Conservation (phyloP, 345 rosid species). For the Murraya paniculata region DNA sequence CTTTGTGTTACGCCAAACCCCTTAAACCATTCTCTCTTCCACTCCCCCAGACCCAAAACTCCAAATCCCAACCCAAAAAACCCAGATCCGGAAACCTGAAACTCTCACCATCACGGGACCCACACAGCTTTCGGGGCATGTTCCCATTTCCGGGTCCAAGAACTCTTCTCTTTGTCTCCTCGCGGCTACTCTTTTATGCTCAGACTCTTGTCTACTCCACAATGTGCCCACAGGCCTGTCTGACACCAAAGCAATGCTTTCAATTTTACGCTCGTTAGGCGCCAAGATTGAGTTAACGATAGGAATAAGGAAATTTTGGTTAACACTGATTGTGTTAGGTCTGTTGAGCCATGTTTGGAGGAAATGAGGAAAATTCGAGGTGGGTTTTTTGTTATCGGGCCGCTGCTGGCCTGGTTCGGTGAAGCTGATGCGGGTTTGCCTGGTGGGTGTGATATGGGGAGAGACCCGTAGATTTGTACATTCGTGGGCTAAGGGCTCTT, state of each 20-base stretch:
- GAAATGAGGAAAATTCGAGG: constrained; percentile 29
- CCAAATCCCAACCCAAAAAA: neutral
- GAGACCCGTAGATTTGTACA: constrained; percentile 33
- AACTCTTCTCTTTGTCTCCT: constrained; percentile 32
- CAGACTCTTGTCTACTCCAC: constrained; percentile 19
- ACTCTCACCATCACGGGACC: constrained; percentile 29
- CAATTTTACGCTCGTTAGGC: constrained; percentile 27
- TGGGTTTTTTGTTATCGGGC: constrained; percentile 34
- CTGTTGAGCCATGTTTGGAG: constrained; percentile 20
- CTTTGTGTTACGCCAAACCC: neutral
- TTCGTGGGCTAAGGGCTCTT: constrained; percentile 33
- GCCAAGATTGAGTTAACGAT: constrained; percentile 16
- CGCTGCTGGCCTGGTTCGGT: constrained; percentile 31
- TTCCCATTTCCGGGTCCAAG: constrained; percentile 34
- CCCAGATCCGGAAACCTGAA: neutral
- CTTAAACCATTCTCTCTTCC: neutral
- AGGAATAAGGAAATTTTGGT: constrained; percentile 7
- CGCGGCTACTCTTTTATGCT: constrained; percentile 32
- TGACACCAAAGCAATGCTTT: constrained; percentile 16
- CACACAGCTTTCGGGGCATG: constrained; percentile 30
- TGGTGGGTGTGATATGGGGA: constrained; percentile 38
- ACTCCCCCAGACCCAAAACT: neutral
- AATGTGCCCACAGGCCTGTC: constrained; percentile 19
- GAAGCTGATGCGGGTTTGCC: constrained; percentile 32
- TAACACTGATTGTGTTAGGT: constrained; percentile 10